Base-by-base conservation (phyloP, 331 rosid genomes). In the Quercus tomentella region DNA sequence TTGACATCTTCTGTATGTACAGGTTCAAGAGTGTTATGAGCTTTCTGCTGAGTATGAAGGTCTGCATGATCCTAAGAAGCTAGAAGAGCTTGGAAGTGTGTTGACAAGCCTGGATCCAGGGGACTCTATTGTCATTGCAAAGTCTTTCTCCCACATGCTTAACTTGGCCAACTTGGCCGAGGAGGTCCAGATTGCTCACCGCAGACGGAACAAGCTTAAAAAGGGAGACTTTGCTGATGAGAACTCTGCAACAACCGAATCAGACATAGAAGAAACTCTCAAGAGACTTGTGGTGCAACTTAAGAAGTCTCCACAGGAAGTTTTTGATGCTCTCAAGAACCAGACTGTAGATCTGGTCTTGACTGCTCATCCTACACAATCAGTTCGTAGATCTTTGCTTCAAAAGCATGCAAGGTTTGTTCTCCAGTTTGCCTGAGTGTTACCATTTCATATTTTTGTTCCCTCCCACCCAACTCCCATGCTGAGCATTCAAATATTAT, bases 331-430 rank as follows among this genome's bases (percentile, higher is more conserved):
- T 31, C 83, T 96, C 72, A 96, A 96, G 83, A 96, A 92, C 84
- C 99, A 96, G 87, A 96, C 99, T 23, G 89, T 96, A 21, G 99
- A 96, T 86, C 86, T 96, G 80, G 99, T 96, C 81, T 91, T 96
- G 61, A 96, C 99, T 37, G 99, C 99, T 62, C 99, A 96, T 85
- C 99, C 99, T 67, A 96, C 99, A 61, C 99, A 96, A 86, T 93
- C 99, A 1, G 82, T 96, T 62, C 98, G 99, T 49, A 83, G 99
- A 81, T 96, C 99, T 45, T 93, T 96, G 84, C 99, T 96, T 87
- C 98, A 96, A 80, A 96, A 96, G 89, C 99, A 96, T 63, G 98
- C 84, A 83, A 93, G 99, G 99, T 96, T 84, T 75, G 89, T 73
- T 70, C 69, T 49, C 71, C 30, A 9, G 49, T 41, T 41, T 41